Percentiles rank a stretch among this genome's conserved stretches.
Evolutionary conservation across 2,329 filamentous ascomycete species (phyloP).

Genomic region (Colletotrichum endophyticum): DNA sequence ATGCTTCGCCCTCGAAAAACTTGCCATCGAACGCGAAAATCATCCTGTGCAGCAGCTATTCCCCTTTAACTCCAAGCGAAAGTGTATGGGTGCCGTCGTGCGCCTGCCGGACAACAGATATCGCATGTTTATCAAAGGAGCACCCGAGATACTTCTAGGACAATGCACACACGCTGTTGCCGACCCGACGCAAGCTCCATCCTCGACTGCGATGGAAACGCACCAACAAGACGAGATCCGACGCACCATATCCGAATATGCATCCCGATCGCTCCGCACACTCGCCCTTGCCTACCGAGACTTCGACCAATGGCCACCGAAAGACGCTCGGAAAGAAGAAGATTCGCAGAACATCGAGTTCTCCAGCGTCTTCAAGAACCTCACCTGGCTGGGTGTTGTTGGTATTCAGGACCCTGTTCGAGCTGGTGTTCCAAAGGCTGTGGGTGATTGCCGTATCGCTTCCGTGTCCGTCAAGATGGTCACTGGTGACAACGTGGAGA

Average conservation of each 20-base stretch:
- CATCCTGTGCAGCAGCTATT: slow-evolving; percentile 51
- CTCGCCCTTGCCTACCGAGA: slow-evolving; percentile 71
- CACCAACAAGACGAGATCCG: slow-evolving; percentile 30
- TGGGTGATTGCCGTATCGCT: slow-evolving; percentile 13
- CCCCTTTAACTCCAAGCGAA: slow-evolving; percentile 56
- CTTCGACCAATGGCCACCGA: slow-evolving; percentile 70
- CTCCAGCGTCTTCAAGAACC: slow-evolving; percentile 34
- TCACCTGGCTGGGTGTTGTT: slow-evolving; percentile 47
- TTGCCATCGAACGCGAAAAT: slow-evolving; percentile 52
- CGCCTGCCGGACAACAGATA: slow-evolving; percentile 35
- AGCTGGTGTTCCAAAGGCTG: slow-evolving; percentile 20
- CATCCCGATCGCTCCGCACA: slow-evolving; percentile 69
- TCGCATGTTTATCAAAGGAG: slow-evolving; percentile 56
- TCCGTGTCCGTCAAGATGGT: slow-evolving; percentile 50
- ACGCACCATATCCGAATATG: slow-evolving; percentile 54
- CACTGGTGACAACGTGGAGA: slow-evolving; percentile 52
- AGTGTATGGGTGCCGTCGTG: slow-evolving; percentile 51
- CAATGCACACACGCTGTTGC: slow-evolving; percentile 46
- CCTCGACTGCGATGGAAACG: slow-evolving; percentile 35
- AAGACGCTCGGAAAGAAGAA: slow-evolving; percentile 61
- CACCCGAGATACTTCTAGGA: slow-evolving; percentile 54
- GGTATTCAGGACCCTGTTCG: slow-evolving; percentile 23
- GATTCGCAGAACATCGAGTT: slow-evolving; percentile 63
- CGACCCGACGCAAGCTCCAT: slow-evolving; percentile 46
- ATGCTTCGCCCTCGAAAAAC: slow-evolving; percentile 41